Conservation (phyloP, 805 yeast species). For the Clavispora santaluciae region DNA sequence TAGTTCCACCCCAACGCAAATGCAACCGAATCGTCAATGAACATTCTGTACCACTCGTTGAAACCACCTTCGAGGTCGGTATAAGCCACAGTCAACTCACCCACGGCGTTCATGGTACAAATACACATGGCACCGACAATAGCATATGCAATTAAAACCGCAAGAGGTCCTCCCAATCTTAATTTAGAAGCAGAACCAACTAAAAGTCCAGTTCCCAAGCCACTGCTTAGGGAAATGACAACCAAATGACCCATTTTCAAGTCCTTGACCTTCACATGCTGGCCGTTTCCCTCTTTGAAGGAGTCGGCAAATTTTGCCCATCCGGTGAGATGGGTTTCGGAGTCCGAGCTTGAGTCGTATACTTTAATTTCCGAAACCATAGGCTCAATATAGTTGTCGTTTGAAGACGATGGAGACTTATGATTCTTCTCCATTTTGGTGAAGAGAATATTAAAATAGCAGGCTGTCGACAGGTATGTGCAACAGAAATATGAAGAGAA, state of each 20-base stretch:
- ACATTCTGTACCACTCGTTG: slow-evolving; percentile 25
- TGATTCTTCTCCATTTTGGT: not conserved
- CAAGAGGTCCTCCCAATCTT: slow-evolving; percentile 22
- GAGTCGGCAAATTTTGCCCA: slow-evolving; percentile 8
- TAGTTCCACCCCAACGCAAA: slow-evolving; percentile 38
- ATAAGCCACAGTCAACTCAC: slow-evolving; percentile 56
- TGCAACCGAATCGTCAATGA: slow-evolving; percentile 33
- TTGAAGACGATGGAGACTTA: not conserved
- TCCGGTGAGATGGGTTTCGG: slow-evolving; percentile 4
- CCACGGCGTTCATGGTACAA: slow-evolving; percentile 36
- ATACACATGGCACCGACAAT: slow-evolving; percentile 24
- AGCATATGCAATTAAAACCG: slow-evolving; percentile 20
- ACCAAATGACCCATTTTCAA: slow-evolving; percentile 25
- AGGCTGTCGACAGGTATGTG: not conserved
- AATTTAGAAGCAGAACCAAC: slow-evolving; percentile 36
- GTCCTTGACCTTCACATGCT: slow-evolving; percentile 4
- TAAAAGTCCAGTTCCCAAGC: slow-evolving; percentile 39
- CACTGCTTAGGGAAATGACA: slow-evolving; percentile 32
- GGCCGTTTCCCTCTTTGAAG: slow-evolving; percentile 4
- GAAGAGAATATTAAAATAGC: not conserved
- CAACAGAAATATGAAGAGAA: not conserved
- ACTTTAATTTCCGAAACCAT: slow-evolving; percentile 13
- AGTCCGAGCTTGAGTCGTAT: slow-evolving; percentile 5
- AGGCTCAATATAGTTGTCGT: slow-evolving; percentile 8
- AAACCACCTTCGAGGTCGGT: slow-evolving; percentile 41